A percentile compares a stretch with the other conserved stretches of the same genome.
These are phyloP conservation scores for Pleurotus sapidus DNA, from an alignment of 768 basidiomycete species.

Conservation along the genomic window DNA sequence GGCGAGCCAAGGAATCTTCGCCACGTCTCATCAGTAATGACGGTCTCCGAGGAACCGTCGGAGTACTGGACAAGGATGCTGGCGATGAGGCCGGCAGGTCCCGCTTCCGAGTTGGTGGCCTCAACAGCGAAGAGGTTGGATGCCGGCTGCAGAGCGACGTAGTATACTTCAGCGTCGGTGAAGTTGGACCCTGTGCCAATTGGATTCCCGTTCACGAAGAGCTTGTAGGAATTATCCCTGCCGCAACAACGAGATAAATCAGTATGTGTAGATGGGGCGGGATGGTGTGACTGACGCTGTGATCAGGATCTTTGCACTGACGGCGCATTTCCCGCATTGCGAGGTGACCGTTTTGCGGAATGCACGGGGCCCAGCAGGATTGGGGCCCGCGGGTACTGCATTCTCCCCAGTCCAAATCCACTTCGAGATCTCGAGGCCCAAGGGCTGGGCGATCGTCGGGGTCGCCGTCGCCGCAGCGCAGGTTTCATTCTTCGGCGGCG, in stretches of 20 bases:
- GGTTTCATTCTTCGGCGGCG: not conserved
- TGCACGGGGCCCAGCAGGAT: slow-evolving; percentile 15
- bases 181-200: slow-evolving; percentile 19
- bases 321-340: slow-evolving; percentile 19
- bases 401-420: slow-evolving; percentile 20
- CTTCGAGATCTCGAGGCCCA: slow-evolving; percentile 5
- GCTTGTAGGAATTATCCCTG: slow-evolving; percentile 24
- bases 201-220: slow-evolving; percentile 23
- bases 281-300: slow-evolving; percentile 15
- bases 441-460: not conserved
- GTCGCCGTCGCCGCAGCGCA: not conserved
- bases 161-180: slow-evolving; percentile 18
- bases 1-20: slow-evolving; percentile 10
- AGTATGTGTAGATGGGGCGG: not conserved
- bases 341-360: slow-evolving; percentile 25
- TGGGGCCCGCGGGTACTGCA: slow-evolving; percentile 2
- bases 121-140: slow-evolving; percentile 24
- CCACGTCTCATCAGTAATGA: slow-evolving; percentile 22
- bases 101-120: slow-evolving; percentile 22
- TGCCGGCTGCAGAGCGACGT: slow-evolving; percentile 12
- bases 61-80: slow-evolving; percentile 19
- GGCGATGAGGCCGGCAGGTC: slow-evolving; percentile 23
- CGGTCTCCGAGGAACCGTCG: slow-evolving; percentile 15
- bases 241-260: not conserved
- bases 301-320: slow-evolving; percentile 18